Conservation (phyloP, 495 filamentous ascomycete genomes). For the Talaromyces liani region DNA sequence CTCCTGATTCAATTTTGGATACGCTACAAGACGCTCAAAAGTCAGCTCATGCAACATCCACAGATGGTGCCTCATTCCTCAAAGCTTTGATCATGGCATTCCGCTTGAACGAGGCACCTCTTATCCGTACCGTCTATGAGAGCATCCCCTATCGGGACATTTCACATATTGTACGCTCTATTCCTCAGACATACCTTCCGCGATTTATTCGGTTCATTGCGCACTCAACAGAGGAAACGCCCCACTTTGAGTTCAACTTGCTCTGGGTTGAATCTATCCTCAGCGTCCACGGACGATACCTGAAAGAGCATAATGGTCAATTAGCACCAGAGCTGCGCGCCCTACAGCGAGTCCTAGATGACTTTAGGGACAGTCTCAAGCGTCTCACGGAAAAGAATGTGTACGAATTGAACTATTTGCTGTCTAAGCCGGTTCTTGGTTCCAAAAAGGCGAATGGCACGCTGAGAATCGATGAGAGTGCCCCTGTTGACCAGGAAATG, state of each 20-base stretch:
- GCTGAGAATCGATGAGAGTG: slow-evolving; percentile 22
- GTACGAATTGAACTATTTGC: slow-evolving; percentile 77
- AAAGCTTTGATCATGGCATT: slow-evolving; percentile 96
- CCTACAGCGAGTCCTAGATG: slow-evolving; percentile 65
- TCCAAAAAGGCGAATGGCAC: slow-evolving; percentile 23
- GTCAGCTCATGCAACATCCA: slow-evolving; percentile 20
- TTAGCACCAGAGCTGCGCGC: slow-evolving; percentile 75
- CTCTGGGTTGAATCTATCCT: slow-evolving; percentile 86
- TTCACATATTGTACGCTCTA: slow-evolving; percentile 62
- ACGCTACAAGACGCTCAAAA: slow-evolving; percentile 52
- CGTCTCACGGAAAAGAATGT: slow-evolving; percentile 77
- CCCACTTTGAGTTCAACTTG: slow-evolving; percentile 89
- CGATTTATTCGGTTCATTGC: slow-evolving; percentile 79
- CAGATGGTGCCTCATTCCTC: slow-evolving; percentile 64
- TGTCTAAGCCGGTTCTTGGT: slow-evolving; percentile 36
- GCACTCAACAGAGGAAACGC: slow-evolving; percentile 76
- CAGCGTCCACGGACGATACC: slow-evolving; percentile 69
- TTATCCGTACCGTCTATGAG: slow-evolving; percentile 81
- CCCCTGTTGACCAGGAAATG: slow-evolving; percentile 25
- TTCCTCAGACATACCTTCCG: slow-evolving; percentile 82
- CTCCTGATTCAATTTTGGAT: slow-evolving; percentile 68
- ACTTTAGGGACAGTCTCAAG: slow-evolving; percentile 67
- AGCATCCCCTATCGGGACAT: slow-evolving; percentile 70
- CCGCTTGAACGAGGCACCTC: slow-evolving; percentile 71
- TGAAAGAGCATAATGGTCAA: slow-evolving; percentile 68